Percentiles rank a stretch among this genome's conserved stretches.
Conservation (phyloP, 2,329 filamentous ascomycete genomes). For the Clathrospora elynae region DNA sequence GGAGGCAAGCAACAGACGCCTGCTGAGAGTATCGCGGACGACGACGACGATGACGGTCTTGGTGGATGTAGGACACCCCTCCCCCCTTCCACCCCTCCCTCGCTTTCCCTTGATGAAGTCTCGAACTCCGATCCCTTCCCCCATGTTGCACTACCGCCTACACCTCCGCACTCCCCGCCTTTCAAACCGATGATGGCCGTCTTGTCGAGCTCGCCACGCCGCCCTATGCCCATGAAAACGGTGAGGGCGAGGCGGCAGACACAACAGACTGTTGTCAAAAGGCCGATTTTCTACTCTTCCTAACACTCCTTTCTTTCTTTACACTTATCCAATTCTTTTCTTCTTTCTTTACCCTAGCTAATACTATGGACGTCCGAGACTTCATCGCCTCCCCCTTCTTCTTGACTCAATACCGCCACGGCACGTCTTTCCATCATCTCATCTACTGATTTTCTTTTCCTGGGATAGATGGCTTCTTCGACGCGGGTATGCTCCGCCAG, state of each 20-base stretch:
- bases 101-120: slow-evolving; percentile 27
- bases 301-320: slow-evolving; percentile 4
- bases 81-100: slow-evolving; percentile 42
- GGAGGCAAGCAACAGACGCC: slow-evolving; percentile 58
- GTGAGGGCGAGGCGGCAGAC: slow-evolving; percentile 23
- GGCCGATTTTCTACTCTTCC: slow-evolving; percentile 26
- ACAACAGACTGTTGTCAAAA: slow-evolving; percentile 27
- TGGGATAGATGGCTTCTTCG: slow-evolving; percentile 87
- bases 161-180: slow-evolving; percentile 44
- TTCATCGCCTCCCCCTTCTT: slow-evolving; percentile 4
- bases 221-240: slow-evolving; percentile 25
- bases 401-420: slow-evolving; percentile 1
- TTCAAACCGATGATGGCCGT: slow-evolving; percentile 43
- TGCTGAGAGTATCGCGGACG: slow-evolving; percentile 70
- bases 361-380: slow-evolving; percentile 8
- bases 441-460: slow-evolving; percentile 42
- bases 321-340: neutral
- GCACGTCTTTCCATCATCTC: slow-evolving; percentile 12
- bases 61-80: slow-evolving; percentile 74
- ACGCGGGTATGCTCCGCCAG: slow-evolving; percentile 91
- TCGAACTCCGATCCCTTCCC: slow-evolving; percentile 20
- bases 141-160: slow-evolving; percentile 28
- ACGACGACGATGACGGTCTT: slow-evolving; percentile 85
- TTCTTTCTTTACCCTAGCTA: slow-evolving; percentile 4
- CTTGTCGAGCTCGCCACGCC: slow-evolving; percentile 35